Percentiles rank a stretch among this genome's conserved stretches.
Evolutionary conservation across 176 grass and related monocot species (phyloP).

Genomic region (Oropetium thomaeum): DNA sequence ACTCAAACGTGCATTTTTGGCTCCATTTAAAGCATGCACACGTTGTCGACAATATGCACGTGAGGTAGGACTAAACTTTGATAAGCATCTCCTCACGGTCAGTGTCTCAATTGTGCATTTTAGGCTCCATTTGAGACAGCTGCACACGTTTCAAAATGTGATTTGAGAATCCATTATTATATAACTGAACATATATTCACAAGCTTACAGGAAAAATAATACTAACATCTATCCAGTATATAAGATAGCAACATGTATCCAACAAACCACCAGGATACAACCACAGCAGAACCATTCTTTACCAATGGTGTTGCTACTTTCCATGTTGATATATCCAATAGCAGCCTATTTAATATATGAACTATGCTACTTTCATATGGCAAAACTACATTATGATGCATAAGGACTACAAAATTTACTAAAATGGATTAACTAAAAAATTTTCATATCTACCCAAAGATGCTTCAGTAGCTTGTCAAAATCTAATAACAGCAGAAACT

Average conservation of each 20-base stretch:
- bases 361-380: neutral
- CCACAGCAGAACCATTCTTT: neutral
- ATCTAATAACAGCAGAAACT: neutral
- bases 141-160: neutral
- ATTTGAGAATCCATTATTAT: neutral
- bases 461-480: neutral
- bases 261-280: slow-evolving; percentile 3
- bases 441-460: neutral
- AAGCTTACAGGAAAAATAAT: neutral
- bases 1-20: no score
- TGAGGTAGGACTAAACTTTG: neutral
- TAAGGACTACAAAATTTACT: neutral
- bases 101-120: neutral
- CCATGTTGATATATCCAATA: neutral
- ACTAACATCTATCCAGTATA: neutral
- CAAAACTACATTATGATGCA: neutral
- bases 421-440: neutral
- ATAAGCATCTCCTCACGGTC: neutral
- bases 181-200: neutral
- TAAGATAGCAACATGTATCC: neutral
- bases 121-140: neutral
- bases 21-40: no score
- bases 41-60: neutral
- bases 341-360: neutral
- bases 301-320: neutral